A percentile compares a stretch with the other conserved stretches of the same genome.
Evolutionary conservation across 352 stramenopile genomes (phyloP).

Genomic region (Phytophthora lateralis): DNA sequence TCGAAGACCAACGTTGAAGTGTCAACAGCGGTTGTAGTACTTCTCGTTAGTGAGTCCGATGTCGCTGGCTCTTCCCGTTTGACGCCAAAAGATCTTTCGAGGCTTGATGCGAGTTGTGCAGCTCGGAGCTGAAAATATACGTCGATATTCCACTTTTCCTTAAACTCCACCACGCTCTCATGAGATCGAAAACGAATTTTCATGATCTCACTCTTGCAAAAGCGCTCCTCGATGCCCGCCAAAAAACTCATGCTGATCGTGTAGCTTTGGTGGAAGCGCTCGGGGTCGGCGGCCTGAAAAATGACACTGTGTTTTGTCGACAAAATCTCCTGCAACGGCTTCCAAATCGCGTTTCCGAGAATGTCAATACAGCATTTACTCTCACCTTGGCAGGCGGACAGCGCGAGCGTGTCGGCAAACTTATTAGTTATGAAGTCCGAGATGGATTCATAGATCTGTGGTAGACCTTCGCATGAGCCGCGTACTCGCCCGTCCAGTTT

Average conservation of each 20-base stretch:
- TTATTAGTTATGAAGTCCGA: constrained; percentile 77
- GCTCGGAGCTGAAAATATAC: constrained; percentile 87
- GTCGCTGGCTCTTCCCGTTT: constrained; percentile 31
- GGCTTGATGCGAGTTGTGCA: constrained; percentile 49
- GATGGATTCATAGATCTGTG: constrained; percentile 74
- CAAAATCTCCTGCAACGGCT: constrained; percentile 72
- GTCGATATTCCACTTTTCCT: constrained; percentile 89
- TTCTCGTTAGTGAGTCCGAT: constrained; percentile 6
- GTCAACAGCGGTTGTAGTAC: constrained; percentile 1
- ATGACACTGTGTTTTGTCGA: constrained; percentile 75
- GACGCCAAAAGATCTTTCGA: constrained; percentile 59
- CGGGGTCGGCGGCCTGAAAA: constrained; percentile 79
- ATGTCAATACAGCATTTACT: constrained; percentile 77
- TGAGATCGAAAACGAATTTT: constrained; percentile 70
- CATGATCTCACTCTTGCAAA: constrained; percentile 65
- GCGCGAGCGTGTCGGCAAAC: constrained; percentile 59
- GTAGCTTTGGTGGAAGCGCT: constrained; percentile 86
- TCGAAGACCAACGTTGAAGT: constrained; percentile 45
- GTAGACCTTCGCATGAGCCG: constrained; percentile 78
- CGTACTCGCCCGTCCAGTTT: constrained; percentile 76
- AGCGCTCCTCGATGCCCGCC: constrained; percentile 47
- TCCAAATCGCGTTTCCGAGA: constrained; percentile 85
- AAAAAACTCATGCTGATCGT: constrained; percentile 80
- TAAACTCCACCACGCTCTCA: constrained; percentile 80
- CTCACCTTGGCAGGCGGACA: constrained; percentile 73